A percentile compares a stretch with the other conserved stretches of the same genome.
Evolutionary conservation across 495 filamentous ascomycete genomes (phyloP).

Genomic region (Hypoxylon trugodes): DNA sequence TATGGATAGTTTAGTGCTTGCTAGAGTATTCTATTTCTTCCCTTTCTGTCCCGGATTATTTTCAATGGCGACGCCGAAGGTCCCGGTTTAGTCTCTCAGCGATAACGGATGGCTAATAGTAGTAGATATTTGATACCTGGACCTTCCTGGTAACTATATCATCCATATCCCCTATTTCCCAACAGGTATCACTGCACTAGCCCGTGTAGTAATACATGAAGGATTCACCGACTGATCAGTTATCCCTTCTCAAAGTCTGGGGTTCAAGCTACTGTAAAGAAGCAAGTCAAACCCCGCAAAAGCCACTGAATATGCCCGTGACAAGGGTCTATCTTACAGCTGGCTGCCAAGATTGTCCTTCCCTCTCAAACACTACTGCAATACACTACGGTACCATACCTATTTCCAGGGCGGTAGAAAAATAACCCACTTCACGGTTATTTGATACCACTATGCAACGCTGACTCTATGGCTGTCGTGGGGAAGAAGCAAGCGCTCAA

Average conservation of each 20-base stretch:
- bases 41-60: slow-evolving; percentile 14
- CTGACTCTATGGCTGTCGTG: slow-evolving; percentile 2
- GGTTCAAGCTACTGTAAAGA: slow-evolving; percentile 2
- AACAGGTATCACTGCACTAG: neutral
- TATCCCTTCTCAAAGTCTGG: slow-evolving; percentile 2
- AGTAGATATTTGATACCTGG: no score
- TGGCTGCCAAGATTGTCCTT: slow-evolving; percentile 11
- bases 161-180: neutral
- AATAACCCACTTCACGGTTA: slow-evolving; percentile 18
- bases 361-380: slow-evolving; percentile 12
- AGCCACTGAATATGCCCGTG: neutral
- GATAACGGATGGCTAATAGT: slow-evolving; percentile 24
- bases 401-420: slow-evolving; percentile 13
- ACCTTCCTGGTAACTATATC: neutral
- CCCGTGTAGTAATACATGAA: slow-evolving; percentile 9
- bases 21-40: neutral
- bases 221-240: neutral
- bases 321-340: slow-evolving; percentile 13
- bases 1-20: slow-evolving; percentile 17
- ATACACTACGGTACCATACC: slow-evolving; percentile 3
- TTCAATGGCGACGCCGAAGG: slow-evolving; percentile 22
- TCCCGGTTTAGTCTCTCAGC: slow-evolving; percentile 27
- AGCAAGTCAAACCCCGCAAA: slow-evolving; percentile 1
- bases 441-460: slow-evolving; percentile 19
- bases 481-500: slow-evolving; percentile 26